These are phyloP conservation scores for Scleromitrula shiraiana DNA, from an alignment of 2,329 filamentous ascomycete species.

Conservation along the genomic window DNA sequence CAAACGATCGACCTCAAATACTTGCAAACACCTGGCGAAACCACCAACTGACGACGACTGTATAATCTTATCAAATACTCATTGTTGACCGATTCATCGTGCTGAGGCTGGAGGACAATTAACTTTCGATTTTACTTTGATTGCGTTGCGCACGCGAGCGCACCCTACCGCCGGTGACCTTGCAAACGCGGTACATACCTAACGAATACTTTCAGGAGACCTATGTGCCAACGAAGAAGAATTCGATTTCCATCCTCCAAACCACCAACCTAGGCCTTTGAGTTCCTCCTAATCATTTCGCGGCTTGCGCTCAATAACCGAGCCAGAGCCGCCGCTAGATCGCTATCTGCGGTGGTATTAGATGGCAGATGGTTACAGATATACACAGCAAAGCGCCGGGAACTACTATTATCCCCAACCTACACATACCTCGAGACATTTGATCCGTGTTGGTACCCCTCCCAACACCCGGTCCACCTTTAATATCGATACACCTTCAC, in stretches of 20 bases:
- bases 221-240: conserved; percentile 31
- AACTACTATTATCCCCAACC: conserved; percentile 50
- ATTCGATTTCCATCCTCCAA: conserved; percentile 24
- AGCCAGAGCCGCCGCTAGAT: conserved; percentile 21
- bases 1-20: neutral
- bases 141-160: conserved; percentile 6
- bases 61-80: too few species aligned
- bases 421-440: conserved; percentile 36
- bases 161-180: conserved; percentile 2
- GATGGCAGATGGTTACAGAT: conserved; percentile 64
- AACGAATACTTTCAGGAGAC: conserved; percentile 20
- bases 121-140: too few species aligned
- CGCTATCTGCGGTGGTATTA: conserved; percentile 34
- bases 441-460: conserved; percentile 36
- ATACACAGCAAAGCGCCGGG: conserved; percentile 50
- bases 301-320: conserved; percentile 21
- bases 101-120: too few species aligned
- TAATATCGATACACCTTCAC: conserved; percentile 42
- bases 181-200: conserved; percentile 24
- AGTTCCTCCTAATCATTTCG: conserved; percentile 4
- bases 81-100: too few species aligned
- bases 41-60: too few species aligned
- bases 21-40: neutral
- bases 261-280: conserved; percentile 21
- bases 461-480: conserved; percentile 34